Conservation (phyloP, 2,329 filamentous ascomycete species). For the Aquanectria penicillioides region DNA sequence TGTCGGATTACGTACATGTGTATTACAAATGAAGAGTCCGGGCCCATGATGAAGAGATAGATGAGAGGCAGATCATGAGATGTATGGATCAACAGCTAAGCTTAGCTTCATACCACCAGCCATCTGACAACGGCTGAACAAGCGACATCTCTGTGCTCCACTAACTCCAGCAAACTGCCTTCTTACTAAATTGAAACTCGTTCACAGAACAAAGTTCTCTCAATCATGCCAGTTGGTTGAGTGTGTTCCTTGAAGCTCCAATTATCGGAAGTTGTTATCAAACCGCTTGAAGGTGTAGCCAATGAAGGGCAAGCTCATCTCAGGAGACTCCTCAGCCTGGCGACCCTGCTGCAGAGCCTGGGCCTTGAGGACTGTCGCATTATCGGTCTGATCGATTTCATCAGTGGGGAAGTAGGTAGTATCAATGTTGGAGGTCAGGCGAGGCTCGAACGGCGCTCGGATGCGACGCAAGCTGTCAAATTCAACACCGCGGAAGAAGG, state of each 20-base stretch:
- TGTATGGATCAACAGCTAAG: not conserved
- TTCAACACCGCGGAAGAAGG: slow-evolving; percentile 96
- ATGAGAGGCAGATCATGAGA: not conserved
- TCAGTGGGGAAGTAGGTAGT: slow-evolving; percentile 99
- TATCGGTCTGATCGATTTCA: slow-evolving; percentile 97
- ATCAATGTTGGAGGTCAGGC: slow-evolving; percentile 91
- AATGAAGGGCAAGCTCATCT: slow-evolving; percentile 88
- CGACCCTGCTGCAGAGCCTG: slow-evolving; percentile 79
- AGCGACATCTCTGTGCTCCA: not conserved
- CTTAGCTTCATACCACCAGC: not conserved
- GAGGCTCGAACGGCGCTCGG: slow-evolving; percentile 94
- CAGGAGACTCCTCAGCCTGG: slow-evolving; percentile 80
- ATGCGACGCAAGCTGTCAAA: slow-evolving; percentile 94
- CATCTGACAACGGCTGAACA: slow-evolving; percentile 11
- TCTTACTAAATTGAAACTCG: slow-evolving; percentile 6
- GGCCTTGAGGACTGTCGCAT: slow-evolving; percentile 84
- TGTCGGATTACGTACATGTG: slow-evolving; percentile 17
- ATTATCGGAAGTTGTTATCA: slow-evolving; percentile 72
- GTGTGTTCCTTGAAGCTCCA: slow-evolving; percentile 4
- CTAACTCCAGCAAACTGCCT: not conserved
- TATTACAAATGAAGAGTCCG: slow-evolving; percentile 17
- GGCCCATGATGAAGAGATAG: slow-evolving; percentile 9
- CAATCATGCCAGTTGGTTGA: slow-evolving; percentile 4
- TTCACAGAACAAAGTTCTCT: slow-evolving; percentile 34
- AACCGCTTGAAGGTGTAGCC: slow-evolving; percentile 90